Evolutionary conservation across 1,284 basidiomycete genomes (phyloP), one percentile per base, ranked within the genome.

Genomic region (Veloboletus limbatus): DNA sequence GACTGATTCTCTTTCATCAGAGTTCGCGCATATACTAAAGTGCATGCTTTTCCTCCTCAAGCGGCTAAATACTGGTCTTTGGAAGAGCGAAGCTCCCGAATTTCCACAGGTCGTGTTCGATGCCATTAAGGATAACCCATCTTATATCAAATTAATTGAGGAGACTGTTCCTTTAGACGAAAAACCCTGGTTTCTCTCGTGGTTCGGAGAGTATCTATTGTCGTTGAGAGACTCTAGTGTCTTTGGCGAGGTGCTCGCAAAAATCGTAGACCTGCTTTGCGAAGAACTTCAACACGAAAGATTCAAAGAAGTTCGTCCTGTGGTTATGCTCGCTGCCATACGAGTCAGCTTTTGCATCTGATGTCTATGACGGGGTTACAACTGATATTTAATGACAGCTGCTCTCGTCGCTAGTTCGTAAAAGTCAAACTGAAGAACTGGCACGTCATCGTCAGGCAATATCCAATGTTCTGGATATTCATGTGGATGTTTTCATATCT

Each of bases 281-380:
- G 85, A 85, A 56, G 85, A 90, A 54, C 64, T 87, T 26, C 89
- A 92, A 60, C 87, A 92, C 56, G 81, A 82, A 51, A 75, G 84
- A 8, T 85, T 88, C 54, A 63, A 71, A 33, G 70, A 72, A 21
- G 67, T 78, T 21, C 75, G 82, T 8, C 81, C 87, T 1, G 67
- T 69, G 21, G 74, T 81, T 10, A 80, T 91, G 66, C 61, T 70
- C 24, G 71, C 75, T 31, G 82, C 84, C 6, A 70, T 79, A 31
- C 72, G 74, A 56, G 92, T 91, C 59, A 65, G 83, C 68, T 26
- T 49, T 30, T 41, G 18, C 41, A n/a, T 42, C 25, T 9, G 4
- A 38, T 40, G 30, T 52, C 6, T 34, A 11, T 31, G 18, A 36
- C 34, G 26, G 17, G 28, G 45, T 48, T 35, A 41, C n/a, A 17